phyloP scores from a whole-genome alignment of 306 rosid species.

The Cyclanthera cordifolia region DNA sequence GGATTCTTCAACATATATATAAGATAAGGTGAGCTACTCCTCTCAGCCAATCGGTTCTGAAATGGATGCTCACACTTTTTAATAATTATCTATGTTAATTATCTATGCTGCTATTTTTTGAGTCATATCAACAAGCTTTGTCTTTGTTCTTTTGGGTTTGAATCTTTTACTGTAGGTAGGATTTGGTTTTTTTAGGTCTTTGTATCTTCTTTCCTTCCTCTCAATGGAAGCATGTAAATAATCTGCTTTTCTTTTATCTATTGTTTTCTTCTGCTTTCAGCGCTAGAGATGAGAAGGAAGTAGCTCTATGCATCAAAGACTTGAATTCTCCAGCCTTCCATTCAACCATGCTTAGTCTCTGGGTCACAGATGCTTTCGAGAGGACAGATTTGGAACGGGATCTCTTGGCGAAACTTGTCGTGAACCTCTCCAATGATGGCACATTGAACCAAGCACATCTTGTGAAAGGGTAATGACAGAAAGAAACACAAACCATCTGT shows the following conservation, averaged over 20 bases:
- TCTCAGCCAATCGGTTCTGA: too few species aligned
- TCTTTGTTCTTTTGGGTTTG: too few species aligned
- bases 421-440: constrained; percentile 42
- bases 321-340: constrained; percentile 70
- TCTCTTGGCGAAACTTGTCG: constrained; percentile 55
- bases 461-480: constrained; percentile 47
- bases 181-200: too few species aligned
- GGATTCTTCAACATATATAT: too few species aligned
- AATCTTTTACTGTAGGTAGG: too few species aligned
- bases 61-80: too few species aligned
- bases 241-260: not conserved
- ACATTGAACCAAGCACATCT: constrained; percentile 51
- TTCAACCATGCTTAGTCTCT: constrained; percentile 65
- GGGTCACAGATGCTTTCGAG: constrained; percentile 85
- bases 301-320: constrained; percentile 56
- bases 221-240: too few species aligned
- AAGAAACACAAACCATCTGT: not conserved
- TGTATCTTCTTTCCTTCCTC: too few species aligned
- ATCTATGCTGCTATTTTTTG: too few species aligned
- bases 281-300: constrained; percentile 71
- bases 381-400: constrained; percentile 62
- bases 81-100: too few species aligned
- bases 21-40: too few species aligned
- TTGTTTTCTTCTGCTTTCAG: constrained; percentile 26
- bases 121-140: too few species aligned